Conservation (phyloP, 2,329 filamentous ascomycete species). For the Thelonectria discophora region DNA sequence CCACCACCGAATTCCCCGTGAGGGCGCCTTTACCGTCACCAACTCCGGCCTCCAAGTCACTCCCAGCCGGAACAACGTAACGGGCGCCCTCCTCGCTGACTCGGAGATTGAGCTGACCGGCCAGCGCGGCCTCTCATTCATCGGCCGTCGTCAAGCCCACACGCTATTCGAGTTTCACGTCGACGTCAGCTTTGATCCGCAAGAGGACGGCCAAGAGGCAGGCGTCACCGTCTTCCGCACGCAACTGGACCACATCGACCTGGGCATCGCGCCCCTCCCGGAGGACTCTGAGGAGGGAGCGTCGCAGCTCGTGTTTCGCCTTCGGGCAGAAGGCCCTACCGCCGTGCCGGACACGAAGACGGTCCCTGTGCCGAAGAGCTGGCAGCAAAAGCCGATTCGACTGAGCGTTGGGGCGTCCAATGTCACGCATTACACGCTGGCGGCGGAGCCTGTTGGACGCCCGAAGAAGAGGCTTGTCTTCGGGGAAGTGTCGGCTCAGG, state of each 20-base stretch:
- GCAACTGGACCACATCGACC: constrained; percentile 31
- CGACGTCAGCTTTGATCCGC: constrained; percentile 20
- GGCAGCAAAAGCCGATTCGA: constrained; percentile 10
- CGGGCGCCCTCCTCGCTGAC: background rate
- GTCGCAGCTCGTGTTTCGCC: constrained; percentile 11
- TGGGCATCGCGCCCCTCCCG: constrained; percentile 10
- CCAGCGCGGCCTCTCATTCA: background rate
- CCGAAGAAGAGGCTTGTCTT: background rate
- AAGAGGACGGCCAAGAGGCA: constrained; percentile 13
- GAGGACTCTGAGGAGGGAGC: constrained; percentile 4
- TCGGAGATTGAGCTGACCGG: constrained; percentile 22
- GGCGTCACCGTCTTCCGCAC: constrained; percentile 28
- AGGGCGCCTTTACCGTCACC: constrained; percentile 7
- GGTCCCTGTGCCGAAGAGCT: constrained; percentile 19
- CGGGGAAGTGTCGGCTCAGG: constrained; percentile 13
- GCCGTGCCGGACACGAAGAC: constrained; percentile 3
- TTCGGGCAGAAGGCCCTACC: constrained; percentile 17
- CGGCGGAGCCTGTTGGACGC: background rate
- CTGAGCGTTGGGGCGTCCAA: constrained; percentile 21
- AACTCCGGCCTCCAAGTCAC: constrained; percentile 8
- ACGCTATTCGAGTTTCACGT: constrained; percentile 26
- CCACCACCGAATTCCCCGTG: constrained; percentile 21
- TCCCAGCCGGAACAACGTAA: constrained; percentile 25
- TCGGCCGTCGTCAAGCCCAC: background rate
- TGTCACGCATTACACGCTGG: constrained; percentile 24